These are phyloP conservation scores for Colletotrichum paranaense DNA, from an alignment of 2,329 filamentous ascomycete species.

Conservation along the genomic window DNA sequence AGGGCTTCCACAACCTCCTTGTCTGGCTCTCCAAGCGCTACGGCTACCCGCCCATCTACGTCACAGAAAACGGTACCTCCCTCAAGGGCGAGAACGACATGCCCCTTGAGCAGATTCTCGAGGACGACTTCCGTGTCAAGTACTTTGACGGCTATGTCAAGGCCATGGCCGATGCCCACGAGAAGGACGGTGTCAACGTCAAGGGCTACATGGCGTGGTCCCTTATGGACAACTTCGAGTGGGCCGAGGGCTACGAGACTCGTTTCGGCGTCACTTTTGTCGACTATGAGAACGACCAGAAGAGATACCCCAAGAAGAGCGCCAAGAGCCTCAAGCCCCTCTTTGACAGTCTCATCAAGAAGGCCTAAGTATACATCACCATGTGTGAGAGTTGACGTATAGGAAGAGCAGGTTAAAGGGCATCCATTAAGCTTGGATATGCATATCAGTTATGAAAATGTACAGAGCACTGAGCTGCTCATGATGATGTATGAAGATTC, in stretches of 20 bases:
- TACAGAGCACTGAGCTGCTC: conserved; percentile 4
- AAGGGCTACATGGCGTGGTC: conserved; percentile 88
- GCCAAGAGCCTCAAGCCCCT: conserved; percentile 76
- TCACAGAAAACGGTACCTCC: conserved; percentile 90
- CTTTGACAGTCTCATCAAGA: conserved; percentile 78
- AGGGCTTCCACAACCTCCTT: conserved; percentile 81
- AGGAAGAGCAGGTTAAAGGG: background rate
- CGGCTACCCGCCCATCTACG: conserved; percentile 80
- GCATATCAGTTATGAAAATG: conserved; percentile 16
- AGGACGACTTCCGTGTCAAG: conserved; percentile 84
- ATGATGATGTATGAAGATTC: conserved; percentile 25
- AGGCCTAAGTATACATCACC: conserved; percentile 58
- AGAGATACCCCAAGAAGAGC: conserved; percentile 86
- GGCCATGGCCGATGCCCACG: conserved; percentile 79
- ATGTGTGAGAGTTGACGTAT: background rate
- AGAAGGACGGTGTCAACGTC: conserved; percentile 81
- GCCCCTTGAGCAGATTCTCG: conserved; percentile 74
- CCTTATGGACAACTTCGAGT: conserved; percentile 91
- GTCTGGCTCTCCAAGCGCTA: conserved; percentile 84
- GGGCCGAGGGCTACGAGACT: conserved; percentile 91
- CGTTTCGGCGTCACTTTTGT: conserved; percentile 87
- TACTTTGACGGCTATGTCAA: conserved; percentile 84
- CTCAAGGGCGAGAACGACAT: conserved; percentile 86
- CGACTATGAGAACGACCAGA: conserved; percentile 84
- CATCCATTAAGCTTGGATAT: conserved; percentile 1